Percentiles rank a stretch among this genome's conserved stretches.
Conservation (phyloP, 116 monocot genomes). For the Papilionanthe hybrid region DNA sequence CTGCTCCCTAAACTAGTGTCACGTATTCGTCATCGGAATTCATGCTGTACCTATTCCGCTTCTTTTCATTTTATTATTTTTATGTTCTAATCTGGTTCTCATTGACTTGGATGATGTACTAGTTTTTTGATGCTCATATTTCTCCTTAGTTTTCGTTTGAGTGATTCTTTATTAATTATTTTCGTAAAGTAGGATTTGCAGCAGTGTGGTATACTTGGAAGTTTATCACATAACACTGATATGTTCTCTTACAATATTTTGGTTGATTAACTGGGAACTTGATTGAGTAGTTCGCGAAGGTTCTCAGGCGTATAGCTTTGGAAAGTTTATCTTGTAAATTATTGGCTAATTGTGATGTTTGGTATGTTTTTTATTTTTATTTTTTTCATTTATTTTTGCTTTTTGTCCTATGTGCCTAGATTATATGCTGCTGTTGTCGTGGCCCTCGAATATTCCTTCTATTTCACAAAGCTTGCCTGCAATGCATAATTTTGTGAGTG, state of each 20-base stretch:
- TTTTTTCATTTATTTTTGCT: too few relatives aligned
- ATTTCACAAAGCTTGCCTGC: neutral
- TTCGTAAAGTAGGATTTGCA: neutral
- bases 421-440: neutral
- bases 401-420: neutral
- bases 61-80: neutral
- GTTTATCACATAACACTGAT: too few relatives aligned
- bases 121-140: neutral
- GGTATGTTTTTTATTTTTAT: neutral
- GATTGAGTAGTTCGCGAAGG: neutral
- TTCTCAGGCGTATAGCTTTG: neutral
- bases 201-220: neutral
- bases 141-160: neutral
- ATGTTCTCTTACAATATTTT: neutral
- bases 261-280: neutral
- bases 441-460: neutral
- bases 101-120: neutral
- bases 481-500: neutral
- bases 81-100: neutral
- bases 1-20: neutral
- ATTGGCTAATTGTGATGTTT: neutral
- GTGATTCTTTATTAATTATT: neutral
- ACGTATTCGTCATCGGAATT: neutral
- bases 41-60: neutral
- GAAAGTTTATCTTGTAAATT: neutral